Conservation (phyloP, 2,329 filamentous ascomycete genomes). For the Orbilia oligospora region DNA sequence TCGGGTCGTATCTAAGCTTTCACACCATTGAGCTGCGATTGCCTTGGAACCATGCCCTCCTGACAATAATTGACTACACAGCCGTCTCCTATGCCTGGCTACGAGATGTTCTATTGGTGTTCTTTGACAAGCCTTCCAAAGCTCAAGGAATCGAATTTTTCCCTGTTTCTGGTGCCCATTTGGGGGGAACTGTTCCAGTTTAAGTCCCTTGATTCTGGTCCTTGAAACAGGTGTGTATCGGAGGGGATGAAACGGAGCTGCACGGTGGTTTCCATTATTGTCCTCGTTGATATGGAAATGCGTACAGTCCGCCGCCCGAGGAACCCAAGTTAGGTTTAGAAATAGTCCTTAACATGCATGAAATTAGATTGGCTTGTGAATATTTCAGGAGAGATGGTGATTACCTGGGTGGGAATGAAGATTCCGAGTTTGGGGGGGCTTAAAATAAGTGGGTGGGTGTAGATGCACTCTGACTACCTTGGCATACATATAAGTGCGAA, state of each 20-base stretch:
- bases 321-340: background rate
- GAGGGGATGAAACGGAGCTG: background rate
- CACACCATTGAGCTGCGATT: conserved; percentile 29
- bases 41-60: conserved; percentile 26
- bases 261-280: background rate
- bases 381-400: background rate
- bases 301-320: background rate
- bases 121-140: background rate
- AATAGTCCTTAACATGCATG: background rate
- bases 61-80: conserved; percentile 28
- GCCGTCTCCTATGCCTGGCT: conserved; percentile 10
- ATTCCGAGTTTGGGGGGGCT: background rate
- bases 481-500: conserved; percentile 16
- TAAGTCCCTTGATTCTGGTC: background rate
- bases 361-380: background rate
- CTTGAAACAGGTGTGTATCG: background rate
- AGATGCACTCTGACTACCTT: background rate
- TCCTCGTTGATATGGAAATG: background rate
- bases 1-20: background rate
- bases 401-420: background rate
- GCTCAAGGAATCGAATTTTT: background rate
- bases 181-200: background rate
- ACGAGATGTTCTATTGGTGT: background rate
- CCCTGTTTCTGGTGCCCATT: background rate
- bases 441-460: background rate